These are phyloP conservation scores for Phanerochaete sordida DNA, from an alignment of 768 basidiomycete genomes.

Conservation along the genomic window DNA sequence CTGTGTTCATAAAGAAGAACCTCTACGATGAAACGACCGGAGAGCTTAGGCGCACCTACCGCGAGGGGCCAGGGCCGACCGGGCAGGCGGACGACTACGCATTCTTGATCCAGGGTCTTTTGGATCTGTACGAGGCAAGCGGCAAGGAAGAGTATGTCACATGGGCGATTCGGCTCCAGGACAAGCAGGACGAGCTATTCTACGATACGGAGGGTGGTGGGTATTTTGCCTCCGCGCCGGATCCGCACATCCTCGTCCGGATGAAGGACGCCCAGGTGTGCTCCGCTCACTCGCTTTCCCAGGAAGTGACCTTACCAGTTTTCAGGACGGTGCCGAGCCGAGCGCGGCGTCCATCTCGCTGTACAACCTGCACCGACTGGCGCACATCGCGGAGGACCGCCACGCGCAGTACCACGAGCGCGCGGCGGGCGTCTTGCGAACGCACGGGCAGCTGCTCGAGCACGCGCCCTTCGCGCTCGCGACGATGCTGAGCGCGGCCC, in stretches of 20 bases:
- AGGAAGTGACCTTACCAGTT: not conserved
- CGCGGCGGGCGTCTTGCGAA: constrained; percentile 18
- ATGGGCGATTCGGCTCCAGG: constrained; percentile 34
- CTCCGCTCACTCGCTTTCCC: too few relatives aligned
- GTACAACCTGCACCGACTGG: constrained; percentile 25
- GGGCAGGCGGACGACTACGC: constrained; percentile 41
- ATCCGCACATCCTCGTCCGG: constrained; percentile 33
- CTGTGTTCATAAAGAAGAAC: constrained; percentile 15
- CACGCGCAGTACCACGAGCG: constrained; percentile 18
- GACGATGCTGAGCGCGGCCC: constrained; percentile 19
- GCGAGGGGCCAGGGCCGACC: constrained; percentile 33
- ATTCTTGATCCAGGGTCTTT: constrained; percentile 29
- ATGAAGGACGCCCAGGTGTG: constrained; percentile 33
- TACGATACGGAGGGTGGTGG: constrained; percentile 36
- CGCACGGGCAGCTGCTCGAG: constrained; percentile 20
- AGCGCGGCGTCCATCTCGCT: constrained; percentile 25
- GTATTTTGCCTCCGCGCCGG: constrained; percentile 35
- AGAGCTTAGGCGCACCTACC: constrained; percentile 29
- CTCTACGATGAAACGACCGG: constrained; percentile 19
- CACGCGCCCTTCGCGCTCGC: constrained; percentile 19
- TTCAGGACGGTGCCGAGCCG: constrained; percentile 30
- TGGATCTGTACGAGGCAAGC: constrained; percentile 37
- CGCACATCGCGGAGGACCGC: constrained; percentile 21
- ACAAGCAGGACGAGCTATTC: constrained; percentile 36
- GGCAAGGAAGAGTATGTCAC: constrained; percentile 28